A percentile compares a stretch with the other conserved stretches of the same genome.
These are phyloP conservation scores for Erodium trifolium DNA, from an alignment of 441 rosid species.

Conservation along the genomic window DNA sequence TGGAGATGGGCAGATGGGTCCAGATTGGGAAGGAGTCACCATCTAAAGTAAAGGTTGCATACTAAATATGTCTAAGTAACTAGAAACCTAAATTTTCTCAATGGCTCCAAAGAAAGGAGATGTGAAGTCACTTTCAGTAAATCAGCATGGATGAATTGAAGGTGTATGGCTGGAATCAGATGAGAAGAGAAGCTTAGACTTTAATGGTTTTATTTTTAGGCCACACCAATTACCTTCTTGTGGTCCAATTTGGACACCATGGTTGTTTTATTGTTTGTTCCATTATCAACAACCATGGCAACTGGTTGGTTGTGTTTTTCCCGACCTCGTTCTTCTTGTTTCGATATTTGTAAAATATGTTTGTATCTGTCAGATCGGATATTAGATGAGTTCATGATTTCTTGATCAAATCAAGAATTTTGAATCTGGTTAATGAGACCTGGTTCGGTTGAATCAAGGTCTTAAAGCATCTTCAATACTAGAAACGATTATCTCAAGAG, in stretches of 20 bases:
- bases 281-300: conserved; percentile 2
- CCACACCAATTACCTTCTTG: neutral
- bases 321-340: too few relatives aligned
- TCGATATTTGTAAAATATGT: too few relatives aligned
- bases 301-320: too few relatives aligned
- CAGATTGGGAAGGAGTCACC: neutral
- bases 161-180: neutral
- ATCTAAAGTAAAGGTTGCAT: neutral
- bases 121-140: conserved; percentile 6
- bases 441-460: too few relatives aligned
- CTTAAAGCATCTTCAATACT: too few relatives aligned
- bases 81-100: neutral
- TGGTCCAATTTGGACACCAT: conserved; percentile 6
- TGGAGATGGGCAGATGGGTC: neutral
- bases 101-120: conserved; percentile 3
- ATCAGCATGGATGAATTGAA: neutral
- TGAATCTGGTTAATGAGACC: too few relatives aligned
- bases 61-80: neutral
- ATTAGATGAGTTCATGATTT: too few relatives aligned
- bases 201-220: neutral
- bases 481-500: too few relatives aligned
- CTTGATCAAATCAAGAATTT: too few relatives aligned
- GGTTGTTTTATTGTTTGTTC: neutral
- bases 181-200: neutral
- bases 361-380: too few relatives aligned